phyloP scores from a whole-genome alignment of 805 yeast species.

The Suhomyces prunicola region DNA sequence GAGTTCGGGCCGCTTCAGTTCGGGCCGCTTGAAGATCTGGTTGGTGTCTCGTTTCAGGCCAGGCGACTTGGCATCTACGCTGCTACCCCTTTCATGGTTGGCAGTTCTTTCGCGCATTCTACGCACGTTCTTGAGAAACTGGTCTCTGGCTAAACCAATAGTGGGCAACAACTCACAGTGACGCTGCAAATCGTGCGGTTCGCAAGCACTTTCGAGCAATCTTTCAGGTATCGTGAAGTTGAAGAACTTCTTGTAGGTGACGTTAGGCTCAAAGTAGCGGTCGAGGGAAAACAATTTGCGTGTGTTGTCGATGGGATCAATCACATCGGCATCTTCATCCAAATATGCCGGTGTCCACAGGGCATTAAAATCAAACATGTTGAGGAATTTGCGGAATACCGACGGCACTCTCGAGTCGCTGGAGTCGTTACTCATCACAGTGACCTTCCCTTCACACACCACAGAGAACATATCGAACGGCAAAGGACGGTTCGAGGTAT shows the following conservation, averaged over 20 bases:
- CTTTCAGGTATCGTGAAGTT: constrained; percentile 24
- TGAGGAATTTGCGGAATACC: constrained; percentile 26
- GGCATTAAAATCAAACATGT: constrained; percentile 30
- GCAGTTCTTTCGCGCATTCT: constrained; percentile 6
- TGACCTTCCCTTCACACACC: constrained; percentile 25
- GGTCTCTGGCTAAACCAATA: constrained; percentile 24
- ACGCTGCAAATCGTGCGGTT: constrained; percentile 19
- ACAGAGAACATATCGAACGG: constrained; percentile 29
- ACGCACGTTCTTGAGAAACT: constrained; percentile 17
- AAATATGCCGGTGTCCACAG: constrained; percentile 28
- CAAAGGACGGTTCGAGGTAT: constrained; percentile 15
- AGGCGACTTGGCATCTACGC: not conserved
- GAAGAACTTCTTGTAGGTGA: constrained; percentile 26
- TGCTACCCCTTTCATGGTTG: not conserved
- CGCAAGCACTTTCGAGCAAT: constrained; percentile 29
- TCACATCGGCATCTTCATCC: constrained; percentile 5
- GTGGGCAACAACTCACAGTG: constrained; percentile 25
- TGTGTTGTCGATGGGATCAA: constrained; percentile 22
- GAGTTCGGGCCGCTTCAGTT: not conserved
- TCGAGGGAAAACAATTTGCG: constrained; percentile 14
- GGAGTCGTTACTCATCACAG: constrained; percentile 19
- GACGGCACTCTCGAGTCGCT: constrained; percentile 17
- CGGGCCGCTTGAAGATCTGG: not conserved
- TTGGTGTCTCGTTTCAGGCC: not conserved
- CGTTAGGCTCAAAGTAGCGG: constrained; percentile 18